Evolutionary conservation across 1,139 yeast genomes (phyloP).

Genomic region (Pichia inconspicua): DNA sequence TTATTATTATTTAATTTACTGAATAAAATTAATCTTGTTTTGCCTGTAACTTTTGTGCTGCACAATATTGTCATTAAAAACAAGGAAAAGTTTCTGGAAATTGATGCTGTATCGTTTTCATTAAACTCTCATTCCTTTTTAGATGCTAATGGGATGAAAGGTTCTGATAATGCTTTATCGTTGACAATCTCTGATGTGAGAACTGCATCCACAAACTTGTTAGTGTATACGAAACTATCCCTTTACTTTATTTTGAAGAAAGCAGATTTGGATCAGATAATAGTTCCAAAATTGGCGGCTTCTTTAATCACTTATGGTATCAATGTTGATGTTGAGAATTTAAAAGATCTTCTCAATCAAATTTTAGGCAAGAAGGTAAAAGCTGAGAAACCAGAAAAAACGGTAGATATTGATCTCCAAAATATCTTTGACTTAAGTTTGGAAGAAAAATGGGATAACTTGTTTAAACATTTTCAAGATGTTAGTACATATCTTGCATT

Average conservation of each 20-base stretch:
- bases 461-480: constrained; percentile 3
- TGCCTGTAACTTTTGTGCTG: constrained; percentile 15
- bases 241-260: constrained; percentile 4
- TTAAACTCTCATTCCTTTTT: constrained; percentile 6
- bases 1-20: constrained; percentile 4
- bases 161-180: constrained; percentile 8
- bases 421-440: not conserved
- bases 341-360: not conserved
- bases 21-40: constrained; percentile 7
- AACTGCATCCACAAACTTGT: not conserved
- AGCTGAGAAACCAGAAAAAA: not conserved
- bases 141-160: constrained; percentile 1
- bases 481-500: constrained; percentile 12
- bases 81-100: constrained; percentile 3
- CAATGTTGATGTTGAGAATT: constrained; percentile 5
- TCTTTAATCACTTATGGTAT: constrained; percentile 11
- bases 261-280: not conserved
- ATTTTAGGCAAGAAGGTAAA: not conserved
- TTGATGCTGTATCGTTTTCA: constrained; percentile 15
- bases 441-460: constrained; percentile 1
- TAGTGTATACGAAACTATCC: constrained; percentile 12
- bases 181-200: constrained; percentile 10
- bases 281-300: constrained; percentile 5
- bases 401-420: too few relatives aligned
- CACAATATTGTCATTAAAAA: constrained; percentile 9